Percentiles rank a stretch among this genome's conserved stretches.
These are phyloP conservation scores for Saturnispora gosingensis DNA, from an alignment of 805 yeast genomes.

Conservation along the genomic window DNA sequence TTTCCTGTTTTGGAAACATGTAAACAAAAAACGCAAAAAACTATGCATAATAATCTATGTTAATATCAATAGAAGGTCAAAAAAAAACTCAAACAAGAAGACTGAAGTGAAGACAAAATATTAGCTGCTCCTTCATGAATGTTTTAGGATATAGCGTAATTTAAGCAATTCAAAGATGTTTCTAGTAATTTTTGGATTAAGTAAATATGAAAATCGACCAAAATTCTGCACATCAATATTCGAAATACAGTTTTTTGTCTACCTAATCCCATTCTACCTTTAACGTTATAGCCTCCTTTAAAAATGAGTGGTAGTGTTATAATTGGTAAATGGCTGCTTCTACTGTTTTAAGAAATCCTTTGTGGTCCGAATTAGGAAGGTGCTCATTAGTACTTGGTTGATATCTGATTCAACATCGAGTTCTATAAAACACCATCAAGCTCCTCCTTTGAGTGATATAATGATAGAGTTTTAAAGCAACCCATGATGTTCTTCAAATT, in stretches of 20 bases:
- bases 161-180: too few relatives aligned
- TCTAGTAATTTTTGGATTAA: too few relatives aligned
- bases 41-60: background rate
- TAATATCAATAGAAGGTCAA: too few relatives aligned
- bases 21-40: slow-evolving; percentile 4
- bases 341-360: slow-evolving; percentile 1
- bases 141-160: too few relatives aligned
- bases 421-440: background rate
- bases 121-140: too few relatives aligned
- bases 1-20: slow-evolving; percentile 14
- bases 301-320: background rate
- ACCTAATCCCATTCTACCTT: too few relatives aligned
- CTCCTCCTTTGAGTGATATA: background rate
- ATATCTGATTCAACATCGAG: background rate
- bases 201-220: too few relatives aligned
- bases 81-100: too few relatives aligned
- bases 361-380: slow-evolving; percentile 7
- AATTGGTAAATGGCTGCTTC: background rate
- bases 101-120: too few relatives aligned
- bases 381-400: background rate
- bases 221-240: too few relatives aligned
- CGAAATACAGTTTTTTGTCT: too few relatives aligned
- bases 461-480: background rate
- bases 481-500: background rate
- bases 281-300: background rate